Conservation (phyloP, 352 stramenopile species). For the Globisporangium emineosum region DNA sequence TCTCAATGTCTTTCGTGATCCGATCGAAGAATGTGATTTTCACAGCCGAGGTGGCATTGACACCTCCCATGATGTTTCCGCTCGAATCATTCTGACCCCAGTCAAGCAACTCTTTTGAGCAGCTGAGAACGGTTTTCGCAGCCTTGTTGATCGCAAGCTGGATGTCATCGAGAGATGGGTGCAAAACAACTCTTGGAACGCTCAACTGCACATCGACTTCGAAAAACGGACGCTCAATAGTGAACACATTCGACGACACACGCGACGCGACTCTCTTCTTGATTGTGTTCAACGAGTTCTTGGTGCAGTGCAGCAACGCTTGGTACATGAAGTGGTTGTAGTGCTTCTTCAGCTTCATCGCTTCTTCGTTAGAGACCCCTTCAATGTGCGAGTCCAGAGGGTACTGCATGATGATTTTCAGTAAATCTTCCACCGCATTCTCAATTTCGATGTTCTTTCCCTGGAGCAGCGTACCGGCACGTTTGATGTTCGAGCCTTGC, state of each 20-base stretch:
- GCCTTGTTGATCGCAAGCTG: conserved; percentile 97
- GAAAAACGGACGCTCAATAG: conserved; percentile 95
- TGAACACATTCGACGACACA: conserved; percentile 85
- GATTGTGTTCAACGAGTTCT: conserved; percentile 97
- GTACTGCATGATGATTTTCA: conserved; percentile 96
- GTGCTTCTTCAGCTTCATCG: conserved; percentile 96
- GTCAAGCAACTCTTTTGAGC: conserved; percentile 95
- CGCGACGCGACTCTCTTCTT: conserved; percentile 97
- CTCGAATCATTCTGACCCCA: conserved; percentile 87
- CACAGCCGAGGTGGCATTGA: not conserved
- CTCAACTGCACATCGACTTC: conserved; percentile 97
- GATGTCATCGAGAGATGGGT: conserved; percentile 96
- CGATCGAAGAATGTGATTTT: conserved; percentile 96
- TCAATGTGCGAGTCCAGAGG: conserved; percentile 96
- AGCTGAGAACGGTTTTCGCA: conserved; percentile 95
- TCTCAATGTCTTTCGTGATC: conserved; percentile 99
- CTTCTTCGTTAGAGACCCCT: conserved; percentile 90
- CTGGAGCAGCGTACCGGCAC: conserved; percentile 90
- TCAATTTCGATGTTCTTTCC: conserved; percentile 99
- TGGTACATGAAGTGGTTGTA: conserved; percentile 99
- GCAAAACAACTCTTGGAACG: conserved; percentile 91
- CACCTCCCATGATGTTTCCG: not conserved
- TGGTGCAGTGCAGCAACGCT: conserved; percentile 95
- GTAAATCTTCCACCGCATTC: conserved; percentile 96
- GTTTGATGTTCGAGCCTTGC: conserved; percentile 93